Evolutionary conservation across 2,329 filamentous ascomycete species (phyloP).

Genomic region (Exophiala phaeomuriformis): DNA sequence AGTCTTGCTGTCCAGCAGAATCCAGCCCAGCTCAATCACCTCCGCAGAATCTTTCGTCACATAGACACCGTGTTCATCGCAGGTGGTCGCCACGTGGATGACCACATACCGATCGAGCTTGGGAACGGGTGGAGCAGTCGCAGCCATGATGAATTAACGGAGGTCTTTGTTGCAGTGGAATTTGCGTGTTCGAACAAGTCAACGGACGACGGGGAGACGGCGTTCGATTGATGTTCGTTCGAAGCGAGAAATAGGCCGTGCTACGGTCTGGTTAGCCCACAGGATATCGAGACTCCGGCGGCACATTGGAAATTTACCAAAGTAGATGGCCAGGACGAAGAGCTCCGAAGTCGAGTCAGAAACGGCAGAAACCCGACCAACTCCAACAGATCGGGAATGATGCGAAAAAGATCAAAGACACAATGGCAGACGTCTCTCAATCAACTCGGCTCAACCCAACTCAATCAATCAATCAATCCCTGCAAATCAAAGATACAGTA

Average conservation of each 20-base stretch:
- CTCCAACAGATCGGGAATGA: slow-evolving; percentile 21
- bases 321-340: slow-evolving; percentile 7
- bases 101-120: slow-evolving; percentile 94
- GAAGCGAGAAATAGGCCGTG: slow-evolving; percentile 7
- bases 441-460: neutral
- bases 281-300: neutral
- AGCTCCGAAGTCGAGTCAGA: slow-evolving; percentile 17
- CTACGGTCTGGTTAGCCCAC: slow-evolving; percentile 8
- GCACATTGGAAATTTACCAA: slow-evolving; percentile 10
- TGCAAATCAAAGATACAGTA: slow-evolving; percentile 28
- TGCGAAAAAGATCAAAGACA: slow-evolving; percentile 23
- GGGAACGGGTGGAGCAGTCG: slow-evolving; percentile 49
- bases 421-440: slow-evolving; percentile 14
- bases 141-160: slow-evolving; percentile 37
- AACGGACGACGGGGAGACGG: neutral
- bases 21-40: slow-evolving; percentile 98
- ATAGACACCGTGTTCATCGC: slow-evolving; percentile 98
- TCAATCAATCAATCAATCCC: slow-evolving; percentile 2
- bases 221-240: slow-evolving; percentile 4
- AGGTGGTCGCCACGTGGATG: slow-evolving; percentile 97
- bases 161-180: slow-evolving; percentile 5
- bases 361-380: slow-evolving; percentile 24
- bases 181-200: slow-evolving; percentile 1
- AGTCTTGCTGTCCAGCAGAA: slow-evolving; percentile 82
- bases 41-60: slow-evolving; percentile 99